Percentiles rank a stretch among this genome's conserved stretches.
These are phyloP conservation scores for Russula compacta DNA, from an alignment of 768 basidiomycete species.

Conservation along the genomic window DNA sequence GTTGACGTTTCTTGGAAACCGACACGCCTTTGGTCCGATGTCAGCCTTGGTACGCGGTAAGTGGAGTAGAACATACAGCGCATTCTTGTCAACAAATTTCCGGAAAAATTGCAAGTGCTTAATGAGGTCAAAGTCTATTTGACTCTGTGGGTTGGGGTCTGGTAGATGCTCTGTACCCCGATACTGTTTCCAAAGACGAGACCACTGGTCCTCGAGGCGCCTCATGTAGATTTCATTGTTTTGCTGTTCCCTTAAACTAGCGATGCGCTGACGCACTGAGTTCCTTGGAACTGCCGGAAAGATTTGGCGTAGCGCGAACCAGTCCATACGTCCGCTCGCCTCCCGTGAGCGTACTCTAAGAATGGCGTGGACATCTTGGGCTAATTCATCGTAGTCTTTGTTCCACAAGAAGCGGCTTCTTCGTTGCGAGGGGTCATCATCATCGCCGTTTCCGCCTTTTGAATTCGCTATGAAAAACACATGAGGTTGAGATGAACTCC, in stretches of 20 bases:
- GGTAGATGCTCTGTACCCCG: slow-evolving; percentile 58
- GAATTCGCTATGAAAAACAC: not conserved
- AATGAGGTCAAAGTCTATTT: slow-evolving; percentile 69
- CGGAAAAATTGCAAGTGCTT: slow-evolving; percentile 78
- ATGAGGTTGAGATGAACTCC: not conserved
- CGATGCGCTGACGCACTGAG: slow-evolving; percentile 60
- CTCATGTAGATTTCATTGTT: slow-evolving; percentile 69
- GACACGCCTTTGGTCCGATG: slow-evolving; percentile 40
- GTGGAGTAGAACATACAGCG: slow-evolving; percentile 50
- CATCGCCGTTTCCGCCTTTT: slow-evolving; percentile 2
- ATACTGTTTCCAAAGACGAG: slow-evolving; percentile 64
- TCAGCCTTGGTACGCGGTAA: slow-evolving; percentile 4
- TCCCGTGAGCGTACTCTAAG: slow-evolving; percentile 67
- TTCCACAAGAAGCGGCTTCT: slow-evolving; percentile 78
- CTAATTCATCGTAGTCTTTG: slow-evolving; percentile 79
- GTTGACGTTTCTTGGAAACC: slow-evolving; percentile 43
- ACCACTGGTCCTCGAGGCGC: slow-evolving; percentile 76
- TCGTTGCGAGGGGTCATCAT: slow-evolving; percentile 22
- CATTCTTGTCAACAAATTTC: slow-evolving; percentile 74
- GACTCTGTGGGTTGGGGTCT: slow-evolving; percentile 59
- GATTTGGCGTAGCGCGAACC: slow-evolving; percentile 65
- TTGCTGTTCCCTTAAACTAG: slow-evolving; percentile 47
- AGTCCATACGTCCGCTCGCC: slow-evolving; percentile 48
- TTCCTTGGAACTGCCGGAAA: slow-evolving; percentile 71
- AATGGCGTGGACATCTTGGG: slow-evolving; percentile 75